These are phyloP conservation scores for Penicillium digitatum DNA, from an alignment of 2,329 filamentous ascomycete species.

Conservation along the genomic window DNA sequence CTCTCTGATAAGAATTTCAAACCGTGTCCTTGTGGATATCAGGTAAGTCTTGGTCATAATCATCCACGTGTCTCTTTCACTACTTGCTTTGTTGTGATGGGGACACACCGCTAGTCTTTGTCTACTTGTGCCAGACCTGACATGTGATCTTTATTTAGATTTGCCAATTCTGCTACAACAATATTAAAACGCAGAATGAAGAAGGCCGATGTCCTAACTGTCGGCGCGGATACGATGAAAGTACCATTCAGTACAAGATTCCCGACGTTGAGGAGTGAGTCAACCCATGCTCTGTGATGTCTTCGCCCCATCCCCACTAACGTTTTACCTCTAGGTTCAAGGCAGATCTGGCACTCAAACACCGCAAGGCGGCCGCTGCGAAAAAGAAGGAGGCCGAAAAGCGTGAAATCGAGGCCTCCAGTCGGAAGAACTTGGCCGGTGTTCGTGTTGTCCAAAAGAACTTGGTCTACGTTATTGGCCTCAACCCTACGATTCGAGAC, in stretches of 20 bases:
- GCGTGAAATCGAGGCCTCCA: constrained; percentile 90
- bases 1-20: constrained; percentile 95
- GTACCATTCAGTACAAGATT: constrained; percentile 94
- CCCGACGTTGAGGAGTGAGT: constrained; percentile 91
- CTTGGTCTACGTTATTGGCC: constrained; percentile 92
- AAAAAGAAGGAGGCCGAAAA: constrained; percentile 95
- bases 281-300: neutral
- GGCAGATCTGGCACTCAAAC: constrained; percentile 59
- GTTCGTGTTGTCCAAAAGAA: constrained; percentile 98
- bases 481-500: constrained; percentile 87
- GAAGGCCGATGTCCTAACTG: constrained; percentile 98
- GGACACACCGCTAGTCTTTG: neutral
- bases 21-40: constrained; percentile 95
- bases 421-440: constrained; percentile 91
- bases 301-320: constrained; percentile 21
- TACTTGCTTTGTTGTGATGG: neutral
- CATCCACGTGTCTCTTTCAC: neutral
- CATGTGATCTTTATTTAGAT: constrained; percentile 56
- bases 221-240: constrained; percentile 90
- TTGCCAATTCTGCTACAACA: constrained; percentile 99
- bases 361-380: constrained; percentile 84
- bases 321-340: constrained; percentile 41
- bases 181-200: constrained; percentile 91
- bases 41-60: constrained; percentile 57
- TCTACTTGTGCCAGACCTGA: constrained; percentile 3